Base-by-base conservation (phyloP, 768 basidiomycete genomes). In the Termitomyces sp. region DNA sequence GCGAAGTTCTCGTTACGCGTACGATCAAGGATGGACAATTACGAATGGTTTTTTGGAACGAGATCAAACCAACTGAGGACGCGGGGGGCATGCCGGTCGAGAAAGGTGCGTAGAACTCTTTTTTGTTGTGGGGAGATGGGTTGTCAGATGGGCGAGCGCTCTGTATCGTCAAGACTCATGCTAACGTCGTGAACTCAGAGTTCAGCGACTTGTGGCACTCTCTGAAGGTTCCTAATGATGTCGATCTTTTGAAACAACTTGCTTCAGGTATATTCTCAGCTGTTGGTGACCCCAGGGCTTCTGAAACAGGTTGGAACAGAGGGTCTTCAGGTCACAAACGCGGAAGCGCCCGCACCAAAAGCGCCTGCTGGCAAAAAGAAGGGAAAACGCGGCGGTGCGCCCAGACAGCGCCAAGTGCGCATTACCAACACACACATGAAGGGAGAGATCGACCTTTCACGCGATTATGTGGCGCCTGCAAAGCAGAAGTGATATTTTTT, bases 401-500 rank as follows among this genome's bases (percentile, higher is more conserved):
- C 83, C 47, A 76, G 85, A 17, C 86, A 89, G 66, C 81, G 94
- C 47, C 86, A 86, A 65, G 83, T 84, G 54, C 84, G 90, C 64
- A 85, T 96, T 63, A 95, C 92, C 39, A 97, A 96, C 64, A 85
- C 88, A 3, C 94, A 96, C 75, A 72, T 94, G 68, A 89, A 83
- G 66, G 89, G 85, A 19, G 85, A 88, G 64, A 88, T 97, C 74
- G 94, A 96, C 71, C 71, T 96, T 49, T 85, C 86, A 44, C 82
- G 81, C 59, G 90, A 93, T 65, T 91, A 83, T 68, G 70, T 70
- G 42, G 69, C 70, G 45, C 72, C 74, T 43, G 69, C 70, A 23
- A 76, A 75, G 62, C 73, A 59, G 25, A 76, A 76, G 62, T 74
- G 46, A 65, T 58, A 47, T 45, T 12, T 37, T 14, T 42, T 42